Conservation (phyloP, 2,329 filamentous ascomycete species). For the Cercospora canescens region DNA sequence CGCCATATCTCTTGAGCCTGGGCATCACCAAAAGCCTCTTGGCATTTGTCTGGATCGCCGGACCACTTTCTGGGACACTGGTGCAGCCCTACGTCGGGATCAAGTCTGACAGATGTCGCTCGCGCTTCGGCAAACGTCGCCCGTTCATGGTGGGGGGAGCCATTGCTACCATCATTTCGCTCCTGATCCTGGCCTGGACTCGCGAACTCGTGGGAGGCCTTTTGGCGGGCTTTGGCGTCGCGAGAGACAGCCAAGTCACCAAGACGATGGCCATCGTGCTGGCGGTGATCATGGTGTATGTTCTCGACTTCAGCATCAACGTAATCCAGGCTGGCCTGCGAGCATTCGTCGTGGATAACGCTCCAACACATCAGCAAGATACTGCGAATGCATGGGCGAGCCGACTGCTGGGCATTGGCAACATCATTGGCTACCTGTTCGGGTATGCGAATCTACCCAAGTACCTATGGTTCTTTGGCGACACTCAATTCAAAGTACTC, state of each 20-base stretch:
- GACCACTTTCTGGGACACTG: constrained; percentile 53
- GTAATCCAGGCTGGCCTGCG: constrained; percentile 90
- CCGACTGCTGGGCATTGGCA: constrained; percentile 80
- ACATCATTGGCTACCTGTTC: constrained; percentile 86
- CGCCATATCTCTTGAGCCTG: constrained; percentile 57
- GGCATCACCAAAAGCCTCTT: constrained; percentile 54
- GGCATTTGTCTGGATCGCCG: constrained; percentile 58
- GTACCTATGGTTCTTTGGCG: constrained; percentile 75
- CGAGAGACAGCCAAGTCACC: constrained; percentile 63
- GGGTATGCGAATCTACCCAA: constrained; percentile 79
- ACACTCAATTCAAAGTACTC: constrained; percentile 90
- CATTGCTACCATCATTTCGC: constrained; percentile 49
- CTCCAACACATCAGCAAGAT: constrained; percentile 90
- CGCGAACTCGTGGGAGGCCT: constrained; percentile 62
- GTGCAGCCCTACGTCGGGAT: constrained; percentile 57
- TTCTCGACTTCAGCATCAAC: constrained; percentile 93
- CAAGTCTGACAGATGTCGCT: constrained; percentile 53
- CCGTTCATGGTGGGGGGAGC: constrained; percentile 56
- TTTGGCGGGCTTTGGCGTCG: constrained; percentile 69
- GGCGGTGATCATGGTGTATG: constrained; percentile 83
- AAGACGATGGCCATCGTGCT: constrained; percentile 69
- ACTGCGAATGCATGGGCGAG: constrained; percentile 93
- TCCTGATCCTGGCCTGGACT: constrained; percentile 53
- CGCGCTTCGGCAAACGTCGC: constrained; percentile 50
- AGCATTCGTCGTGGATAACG: constrained; percentile 91